Percentiles rank a stretch among this genome's conserved stretches.
phyloP scores from a whole-genome alignment of 805 yeast genomes.

The Metschnikowia continentalis region DNA sequence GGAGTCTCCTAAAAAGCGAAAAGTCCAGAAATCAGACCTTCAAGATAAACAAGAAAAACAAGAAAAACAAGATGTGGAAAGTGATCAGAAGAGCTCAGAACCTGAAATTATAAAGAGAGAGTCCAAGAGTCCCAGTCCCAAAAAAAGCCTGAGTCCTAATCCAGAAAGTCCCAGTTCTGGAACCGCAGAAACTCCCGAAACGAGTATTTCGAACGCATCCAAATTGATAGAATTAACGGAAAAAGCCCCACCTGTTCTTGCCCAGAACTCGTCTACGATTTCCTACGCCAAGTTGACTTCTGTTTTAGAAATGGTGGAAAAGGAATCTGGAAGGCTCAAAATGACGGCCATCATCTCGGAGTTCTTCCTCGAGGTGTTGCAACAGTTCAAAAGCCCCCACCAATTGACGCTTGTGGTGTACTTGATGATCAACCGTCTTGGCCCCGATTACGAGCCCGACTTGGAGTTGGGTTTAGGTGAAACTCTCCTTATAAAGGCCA shows the following conservation, averaged over 20 bases:
- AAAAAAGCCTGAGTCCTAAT: not conserved
- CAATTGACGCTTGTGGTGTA: constrained; percentile 71
- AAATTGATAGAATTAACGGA: constrained; percentile 13
- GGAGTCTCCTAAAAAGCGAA: not conserved
- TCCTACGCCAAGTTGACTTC: constrained; percentile 46
- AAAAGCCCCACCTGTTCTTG: constrained; percentile 9
- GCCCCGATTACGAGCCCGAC: constrained; percentile 92
- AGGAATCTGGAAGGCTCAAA: constrained; percentile 77
- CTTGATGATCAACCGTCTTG: constrained; percentile 79
- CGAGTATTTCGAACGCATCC: constrained; percentile 6
- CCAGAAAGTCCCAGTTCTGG: not conserved
- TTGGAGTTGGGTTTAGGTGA: constrained; percentile 93
- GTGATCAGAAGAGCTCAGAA: not conserved
- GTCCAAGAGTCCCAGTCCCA: not conserved
- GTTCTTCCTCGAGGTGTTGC: constrained; percentile 62
- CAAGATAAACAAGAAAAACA: not conserved
- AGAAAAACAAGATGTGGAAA: not conserved
- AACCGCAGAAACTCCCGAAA: no score
- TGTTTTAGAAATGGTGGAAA: constrained; percentile 73
- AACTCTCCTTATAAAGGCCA: constrained; percentile 78
- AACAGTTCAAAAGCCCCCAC: constrained; percentile 32
- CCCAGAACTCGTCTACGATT: constrained; percentile 16
- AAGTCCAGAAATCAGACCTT: not conserved
- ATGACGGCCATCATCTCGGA: constrained; percentile 73
- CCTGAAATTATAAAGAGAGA: not conserved